These are phyloP conservation scores for Trichosphaerium sp. DNA, from an alignment of 78 protist genomes.

Conservation along the genomic window DNA sequence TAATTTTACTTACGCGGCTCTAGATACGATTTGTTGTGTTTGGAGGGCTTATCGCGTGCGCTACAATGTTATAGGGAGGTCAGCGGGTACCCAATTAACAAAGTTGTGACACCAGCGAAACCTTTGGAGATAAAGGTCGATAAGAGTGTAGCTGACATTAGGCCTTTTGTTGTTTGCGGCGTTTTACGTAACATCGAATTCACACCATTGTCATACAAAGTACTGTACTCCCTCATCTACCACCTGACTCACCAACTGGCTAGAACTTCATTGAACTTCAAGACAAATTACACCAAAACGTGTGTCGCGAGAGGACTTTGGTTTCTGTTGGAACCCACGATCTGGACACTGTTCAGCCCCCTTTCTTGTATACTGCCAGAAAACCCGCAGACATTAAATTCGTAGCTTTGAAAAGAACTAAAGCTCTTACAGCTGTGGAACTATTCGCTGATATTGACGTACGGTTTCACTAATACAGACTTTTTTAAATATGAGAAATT, in stretches of 20 bases:
- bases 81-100: conserved; percentile 35
- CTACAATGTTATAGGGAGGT: conserved; percentile 59
- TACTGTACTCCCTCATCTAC: too few relatives aligned
- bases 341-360: conserved; percentile 81
- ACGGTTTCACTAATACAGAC: neutral
- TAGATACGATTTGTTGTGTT: conserved; percentile 90
- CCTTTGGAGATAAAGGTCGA: conserved; percentile 1
- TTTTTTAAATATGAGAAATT: neutral
- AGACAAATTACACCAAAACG: conserved; percentile 93
- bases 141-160: conserved; percentile 19
- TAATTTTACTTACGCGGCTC: neutral
- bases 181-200: conserved; percentile 83
- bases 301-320: conserved; percentile 85
- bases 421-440: conserved; percentile 23
- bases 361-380: conserved; percentile 78
- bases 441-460: conserved; percentile 30
- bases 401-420: conserved; percentile 69
- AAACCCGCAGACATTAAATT: conserved; percentile 85
- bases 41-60: conserved; percentile 91
- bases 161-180: conserved; percentile 95
- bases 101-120: conserved; percentile 6
- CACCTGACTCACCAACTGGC: too few relatives aligned
- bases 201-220: conserved; percentile 49
- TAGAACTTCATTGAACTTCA: conserved; percentile 95
- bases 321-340: conserved; percentile 99